Base-by-base conservation (phyloP, 2,329 filamentous ascomycete species). In the Chaetomium globosum region DNA sequence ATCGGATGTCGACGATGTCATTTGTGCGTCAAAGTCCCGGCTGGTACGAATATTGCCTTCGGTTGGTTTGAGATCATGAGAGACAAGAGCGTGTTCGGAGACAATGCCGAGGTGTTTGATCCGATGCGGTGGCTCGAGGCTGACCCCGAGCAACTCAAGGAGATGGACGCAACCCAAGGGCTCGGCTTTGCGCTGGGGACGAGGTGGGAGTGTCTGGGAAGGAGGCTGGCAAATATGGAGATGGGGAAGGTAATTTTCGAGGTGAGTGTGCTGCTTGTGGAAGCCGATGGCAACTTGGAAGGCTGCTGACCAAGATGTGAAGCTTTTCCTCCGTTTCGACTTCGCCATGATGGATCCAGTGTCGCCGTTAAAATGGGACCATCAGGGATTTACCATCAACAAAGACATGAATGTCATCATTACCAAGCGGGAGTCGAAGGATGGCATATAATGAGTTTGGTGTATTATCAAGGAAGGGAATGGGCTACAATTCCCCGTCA, bases 71-170 rank as follows among this genome's bases (percentile, higher is more conserved):
- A 23, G 7, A 23, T 36, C 7, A 36, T 55, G 53, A 36, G 53
- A 31, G 31, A 55, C 53, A 55, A 55, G 31, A 8, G 2, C 2
- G 53, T 55, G 53, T 55, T 55, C 21, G 53, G 53, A 16, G 30
- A 55, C 9, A 21, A 55, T 55, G 53, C 53, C 19, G 53, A 55
- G 3, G 30, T 55, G 3, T 55, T 23, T 26, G 31, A 55, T n/a
- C 53, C 53, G 28, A 36, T 55, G 53, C n/a, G 53, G n/a, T 55
- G 53, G 53, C n/a, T 55, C n/a, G 53, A 55, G 8, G 30, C 53
- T 21, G 10, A 16, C 1, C 31, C 53, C 9, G 53, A 55, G 53
- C 16, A 55, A 21, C 31, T 55, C 2, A 55, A 55, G 31, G 53
- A 55, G 8, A 55, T 55, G 53, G 53, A 55, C n/a, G 53, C 30